Base-by-base conservation (phyloP, 768 basidiomycete species). In the Phanerochaete carnosa region DNA sequence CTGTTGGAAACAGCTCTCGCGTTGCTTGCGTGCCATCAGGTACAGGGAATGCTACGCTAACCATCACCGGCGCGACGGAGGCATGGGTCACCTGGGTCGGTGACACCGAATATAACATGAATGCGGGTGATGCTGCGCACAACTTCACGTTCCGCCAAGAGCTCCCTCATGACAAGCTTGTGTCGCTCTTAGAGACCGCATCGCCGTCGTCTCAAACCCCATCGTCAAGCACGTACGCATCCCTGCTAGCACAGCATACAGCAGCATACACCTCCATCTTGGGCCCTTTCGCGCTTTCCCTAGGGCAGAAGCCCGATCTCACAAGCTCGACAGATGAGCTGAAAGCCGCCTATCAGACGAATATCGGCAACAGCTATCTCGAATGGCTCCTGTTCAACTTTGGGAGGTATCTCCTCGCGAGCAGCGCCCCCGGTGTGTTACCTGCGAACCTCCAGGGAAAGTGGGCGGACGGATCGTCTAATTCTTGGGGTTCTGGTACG, bases 351-450 rank as follows among this genome's bases (percentile, higher is more conserved):
- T 92, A 92, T 66, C 66, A 76, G 55, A 75, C 78, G 13, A 80
- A 84, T 50, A 70, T 72, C 7, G 87, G 86, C 6, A 82, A 90
- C 62, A 66, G 79, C 32, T 90, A 90, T 67, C 64, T 92, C 26
- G 89, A 92, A 69, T 90, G 87, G 88, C 52, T 92, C 37, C 59
- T 84, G 62, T 90, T 91, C 72, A 89, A 90, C 68, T 86, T 79
- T 65, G 89, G 88, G 23, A 75, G 89, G 53, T 90, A 91, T 64
- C 66, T 91, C 66, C 75, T 90, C 23, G 75, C 78, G 28, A 80
- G 81, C 61, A 88, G 87, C 64, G 81, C 85, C 9, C 76, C 88
- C 62, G 87, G 90, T 1, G 63, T 64, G 1, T 75, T 92, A 23
- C 89, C 89, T 0, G 82, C 88, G 8, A 91, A 91, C 70, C 65